These are phyloP conservation scores for Hordeum pubiflorum DNA, from an alignment of 202 grass and related monocot species.

Conservation along the genomic window DNA sequence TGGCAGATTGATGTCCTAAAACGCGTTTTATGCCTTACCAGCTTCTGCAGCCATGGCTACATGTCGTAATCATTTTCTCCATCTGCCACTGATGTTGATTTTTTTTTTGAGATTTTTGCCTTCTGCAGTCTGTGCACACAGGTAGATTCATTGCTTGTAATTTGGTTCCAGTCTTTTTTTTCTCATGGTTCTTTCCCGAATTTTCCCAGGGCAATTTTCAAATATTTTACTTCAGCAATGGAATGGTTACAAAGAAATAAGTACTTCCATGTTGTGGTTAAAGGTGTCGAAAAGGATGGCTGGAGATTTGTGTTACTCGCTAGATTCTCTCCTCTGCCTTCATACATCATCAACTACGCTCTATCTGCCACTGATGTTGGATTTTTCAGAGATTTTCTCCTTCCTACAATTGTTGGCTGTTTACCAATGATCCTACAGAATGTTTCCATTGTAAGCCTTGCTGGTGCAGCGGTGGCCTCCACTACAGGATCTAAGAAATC, in stretches of 20 bases:
- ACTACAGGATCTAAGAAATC: constrained; percentile 69
- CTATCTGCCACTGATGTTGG: constrained; percentile 72
- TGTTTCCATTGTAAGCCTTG: constrained; percentile 85
- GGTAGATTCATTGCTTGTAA: background rate
- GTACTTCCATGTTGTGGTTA: constrained; percentile 85
- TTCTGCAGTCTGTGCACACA: background rate
- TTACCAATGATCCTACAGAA: constrained; percentile 99
- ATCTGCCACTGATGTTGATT: background rate
- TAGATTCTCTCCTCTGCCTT: constrained; percentile 86
- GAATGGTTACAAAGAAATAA: constrained; percentile 70
- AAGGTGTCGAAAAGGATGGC: constrained; percentile 78
- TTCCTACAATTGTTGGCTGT: constrained; percentile 81
- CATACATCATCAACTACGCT: constrained; percentile 91
- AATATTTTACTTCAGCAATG: constrained; percentile 77
- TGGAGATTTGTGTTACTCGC: constrained; percentile 96
- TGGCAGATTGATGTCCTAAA: background rate
- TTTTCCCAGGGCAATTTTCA: constrained; percentile 68
- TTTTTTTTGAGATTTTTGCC: background rate
- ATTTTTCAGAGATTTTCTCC: constrained; percentile 88
- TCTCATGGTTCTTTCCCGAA: constrained; percentile 15
- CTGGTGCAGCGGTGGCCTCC: constrained; percentile 69
- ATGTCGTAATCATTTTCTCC: constrained; percentile 4
- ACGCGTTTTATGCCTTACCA: background rate
- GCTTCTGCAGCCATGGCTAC: background rate
- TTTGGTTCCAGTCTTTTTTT: constrained; percentile 2